Base-by-base conservation (phyloP, 805 yeast species). In the Metschnikowia colocasiae region DNA sequence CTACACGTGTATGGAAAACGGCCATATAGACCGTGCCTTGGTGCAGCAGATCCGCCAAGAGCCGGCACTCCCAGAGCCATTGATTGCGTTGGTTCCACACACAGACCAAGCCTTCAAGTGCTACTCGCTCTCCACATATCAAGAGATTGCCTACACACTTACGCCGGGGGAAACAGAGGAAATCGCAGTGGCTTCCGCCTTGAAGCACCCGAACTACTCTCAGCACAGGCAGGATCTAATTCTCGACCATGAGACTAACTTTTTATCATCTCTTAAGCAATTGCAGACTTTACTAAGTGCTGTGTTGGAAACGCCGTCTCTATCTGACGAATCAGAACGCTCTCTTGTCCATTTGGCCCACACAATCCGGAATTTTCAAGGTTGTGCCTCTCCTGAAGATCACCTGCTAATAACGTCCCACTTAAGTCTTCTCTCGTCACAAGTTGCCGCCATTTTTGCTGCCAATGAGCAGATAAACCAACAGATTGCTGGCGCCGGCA, bases 121-220 rank as follows among this genome's bases (percentile, higher is more conserved):
- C 34, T 47, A 35, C 37, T 45, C 40, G n/a, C 18, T 38, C 16
- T 31, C 36, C 4, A 41, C 53, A 15, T 40, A 42, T 1, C 37
- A 32, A 12, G 42, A 54, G 9, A 8, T 59, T 1, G 43, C 52
- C 6, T 53, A 61, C 5, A 45, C 52, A 5, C 50, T 68, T 7
- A 50, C 49, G 2, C 57, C 68, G 1, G 63, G 59, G 26, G 68
- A 64, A 27, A 56, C 65, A 3, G 75, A 71, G 44, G 56, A 52
- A 20, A 63, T 64, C 6, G 65, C 74, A 1, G 57, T 71, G 1
- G 55, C 60, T 5, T 67, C 75, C 4, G 54, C 68, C 8, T 54
- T 50, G 13, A 62, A 65, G 35, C 56, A 65, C 46, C 58, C 55
- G 33, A 44, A 58, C n/a, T 67, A 67, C 34, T 54, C 56, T 12